Evolutionary conservation across 306 rosid genomes (phyloP), one percentile per base, ranked within the genome.

Genomic region (Corylus americana): DNA sequence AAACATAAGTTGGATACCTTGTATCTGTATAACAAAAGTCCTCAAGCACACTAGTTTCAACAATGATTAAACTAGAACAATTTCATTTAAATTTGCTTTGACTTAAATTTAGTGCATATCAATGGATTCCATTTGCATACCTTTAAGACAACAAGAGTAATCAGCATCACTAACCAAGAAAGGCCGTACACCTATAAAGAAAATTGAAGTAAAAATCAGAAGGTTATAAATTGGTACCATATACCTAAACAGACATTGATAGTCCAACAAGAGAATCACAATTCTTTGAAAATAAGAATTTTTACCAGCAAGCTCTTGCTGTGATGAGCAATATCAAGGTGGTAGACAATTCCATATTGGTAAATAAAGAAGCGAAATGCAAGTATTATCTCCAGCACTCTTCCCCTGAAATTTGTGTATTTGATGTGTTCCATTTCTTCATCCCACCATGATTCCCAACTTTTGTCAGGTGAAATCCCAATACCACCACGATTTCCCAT

Each of bases 401-500:
- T 89, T 20, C 98, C 98, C 69, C 96, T 85, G 64, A 87, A 55
- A 76, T 86, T 85, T 42, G 97, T 91, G 89, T 85, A 70, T 89
- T 91, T 95, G 35, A 95, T 82, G 92, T 92, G 96, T 44, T 91
- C 98, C 77, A 91, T 91, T 84, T 95, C 99, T 84, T 82, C 96
- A 81, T 91, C 93, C 99, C 99, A 89, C 99, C 98, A 95, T 55
- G 96, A 93, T 82, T 93, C 99, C 99, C 99, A 95, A 80, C 98
- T 91, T 88, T 89, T 92, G 53, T 95, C 92, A 55, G 90, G 79
- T 22, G 88, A 27, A 73, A 93, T 95, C 78, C 99, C 99, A 55
- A 93, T 95, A 66, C 97, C 97, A 62, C 99, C 99, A 48, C 99
- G 96, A 72, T 95, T 95, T 85, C 98, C 98, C 99, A 95, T 95